Base-by-base conservation (phyloP, 23 red algal genomes). In the Gracilaria vermiculophylla region DNA sequence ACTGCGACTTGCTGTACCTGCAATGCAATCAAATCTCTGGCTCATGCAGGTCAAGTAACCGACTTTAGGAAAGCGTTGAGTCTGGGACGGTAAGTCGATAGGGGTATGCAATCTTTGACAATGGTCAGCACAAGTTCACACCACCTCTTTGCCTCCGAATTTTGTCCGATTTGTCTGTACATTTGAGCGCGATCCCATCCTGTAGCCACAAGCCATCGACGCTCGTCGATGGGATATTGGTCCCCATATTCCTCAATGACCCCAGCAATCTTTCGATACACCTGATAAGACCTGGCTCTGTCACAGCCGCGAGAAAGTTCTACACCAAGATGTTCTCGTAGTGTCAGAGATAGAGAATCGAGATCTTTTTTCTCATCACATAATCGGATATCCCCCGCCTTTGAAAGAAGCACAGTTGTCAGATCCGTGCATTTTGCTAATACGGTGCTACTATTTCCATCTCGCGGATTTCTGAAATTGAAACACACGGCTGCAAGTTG, bases 161-260 rank as follows among this genome's bases (percentile, higher is more conserved):
- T 72, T 53, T 81, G 73, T 51, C 87, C 87, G 37, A 91, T 15
- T 37, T 81, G 74, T 57, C 41, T 80, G 75, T 56, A 58, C 87
- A 91, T 91, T 53, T 91, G 73, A 14, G 87, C 76, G 4, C 75
- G 74, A 91, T 91, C 87, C 87, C 87, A 91, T 16, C 57, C 73
- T 23, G 65, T 55, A 27, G 87, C 87, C 9, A 81, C 76, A 41
- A 91, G 51, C 87, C 87, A 91, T 43, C 87, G 64, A 45, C 76
- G 41, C 35, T 91, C 87, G 53, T 81, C 58, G 9, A 58, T 37
- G 40, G 87, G 87, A 81, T 53, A 91, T 9, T 91, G 16, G 23
- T 75, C 76, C 0, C 51, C 52, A 40, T 81, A 60, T 73, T 91
- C 87, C 23, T 72, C 19, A 10, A 91, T 27, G 13, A 91, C 74